These are phyloP conservation scores for Flaveria sonorensis DNA, from an alignment of 129 eudicot species.

Conservation along the genomic window DNA sequence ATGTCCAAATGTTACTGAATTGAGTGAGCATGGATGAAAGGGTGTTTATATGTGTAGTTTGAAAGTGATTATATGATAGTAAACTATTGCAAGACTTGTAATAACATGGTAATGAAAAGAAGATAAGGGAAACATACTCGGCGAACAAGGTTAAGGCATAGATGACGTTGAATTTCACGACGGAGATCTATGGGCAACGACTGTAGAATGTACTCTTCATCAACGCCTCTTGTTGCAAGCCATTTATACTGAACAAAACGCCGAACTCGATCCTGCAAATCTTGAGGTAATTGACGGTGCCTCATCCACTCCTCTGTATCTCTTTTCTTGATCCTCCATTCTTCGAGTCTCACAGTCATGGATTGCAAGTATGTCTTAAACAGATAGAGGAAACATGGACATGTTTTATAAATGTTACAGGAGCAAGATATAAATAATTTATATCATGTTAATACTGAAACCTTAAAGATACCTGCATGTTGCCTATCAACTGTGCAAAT, in stretches of 20 bases:
- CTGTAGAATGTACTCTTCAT: constrained; percentile 73
- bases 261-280: constrained; percentile 76
- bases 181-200: constrained; percentile 85
- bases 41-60: neutral
- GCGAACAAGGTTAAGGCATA: constrained; percentile 92
- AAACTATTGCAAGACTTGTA: too few relatives aligned
- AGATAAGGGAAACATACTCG: constrained; percentile 56
- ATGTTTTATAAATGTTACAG: constrained; percentile 6
- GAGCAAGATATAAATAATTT: neutral
- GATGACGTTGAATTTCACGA: constrained; percentile 87
- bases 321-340: constrained; percentile 84
- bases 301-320: constrained; percentile 99
- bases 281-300: constrained; percentile 81
- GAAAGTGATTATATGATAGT: neutral
- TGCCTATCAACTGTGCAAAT: constrained; percentile 80
- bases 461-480: constrained; percentile 74
- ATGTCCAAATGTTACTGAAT: too few relatives aligned
- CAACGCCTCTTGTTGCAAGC: constrained; percentile 92
- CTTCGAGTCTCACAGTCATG: constrained; percentile 82
- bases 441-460: neutral
- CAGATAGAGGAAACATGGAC: neutral
- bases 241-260: constrained; percentile 82
- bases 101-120: too few relatives aligned
- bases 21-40: neutral
- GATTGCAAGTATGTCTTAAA: constrained; percentile 81